These are phyloP conservation scores for Poronia punctata DNA, from an alignment of 495 filamentous ascomycete species.

Conservation along the genomic window DNA sequence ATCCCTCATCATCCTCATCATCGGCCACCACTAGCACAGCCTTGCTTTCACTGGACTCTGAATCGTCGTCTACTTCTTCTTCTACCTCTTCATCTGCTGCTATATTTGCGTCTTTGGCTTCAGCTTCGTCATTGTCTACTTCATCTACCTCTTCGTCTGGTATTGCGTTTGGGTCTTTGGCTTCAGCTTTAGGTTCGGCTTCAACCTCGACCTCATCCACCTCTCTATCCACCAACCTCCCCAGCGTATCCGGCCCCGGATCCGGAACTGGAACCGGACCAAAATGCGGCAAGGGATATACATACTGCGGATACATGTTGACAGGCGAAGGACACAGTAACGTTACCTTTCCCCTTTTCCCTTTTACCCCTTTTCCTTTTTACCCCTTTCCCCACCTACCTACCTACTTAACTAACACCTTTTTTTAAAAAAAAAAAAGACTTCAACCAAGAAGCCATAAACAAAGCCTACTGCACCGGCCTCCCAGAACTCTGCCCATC, in stretches of 20 bases:
- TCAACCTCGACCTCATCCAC: background rate
- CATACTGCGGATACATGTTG: conserved; percentile 40
- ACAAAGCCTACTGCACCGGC: conserved; percentile 35
- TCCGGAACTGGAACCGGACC: conserved; percentile 12
- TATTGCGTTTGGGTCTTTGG: too few species aligned
- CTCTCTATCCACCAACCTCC: background rate
- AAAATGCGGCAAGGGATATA: conserved; percentile 36
- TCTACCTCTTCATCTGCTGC: background rate
- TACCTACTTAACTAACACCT: too few species aligned
- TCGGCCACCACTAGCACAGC: too few species aligned
- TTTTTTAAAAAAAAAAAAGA: too few species aligned
- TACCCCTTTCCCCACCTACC: background rate
- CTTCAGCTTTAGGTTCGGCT: too few species aligned
- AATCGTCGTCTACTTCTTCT: background rate
- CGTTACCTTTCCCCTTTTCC: background rate
- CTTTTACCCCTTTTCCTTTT: background rate
- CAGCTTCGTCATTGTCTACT: background rate
- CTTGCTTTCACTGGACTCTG: background rate
- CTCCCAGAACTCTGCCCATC: conserved; percentile 29
- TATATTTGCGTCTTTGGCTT: background rate
- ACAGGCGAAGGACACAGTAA: conserved; percentile 32
- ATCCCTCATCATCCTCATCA: too few species aligned
- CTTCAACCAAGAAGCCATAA: conserved; percentile 31
- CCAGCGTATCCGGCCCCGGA: conserved; percentile 3
- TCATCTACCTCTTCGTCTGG: too few species aligned